Conservation (phyloP, 495 filamentous ascomycete species). For the Clohesyomyces aquaticus region DNA sequence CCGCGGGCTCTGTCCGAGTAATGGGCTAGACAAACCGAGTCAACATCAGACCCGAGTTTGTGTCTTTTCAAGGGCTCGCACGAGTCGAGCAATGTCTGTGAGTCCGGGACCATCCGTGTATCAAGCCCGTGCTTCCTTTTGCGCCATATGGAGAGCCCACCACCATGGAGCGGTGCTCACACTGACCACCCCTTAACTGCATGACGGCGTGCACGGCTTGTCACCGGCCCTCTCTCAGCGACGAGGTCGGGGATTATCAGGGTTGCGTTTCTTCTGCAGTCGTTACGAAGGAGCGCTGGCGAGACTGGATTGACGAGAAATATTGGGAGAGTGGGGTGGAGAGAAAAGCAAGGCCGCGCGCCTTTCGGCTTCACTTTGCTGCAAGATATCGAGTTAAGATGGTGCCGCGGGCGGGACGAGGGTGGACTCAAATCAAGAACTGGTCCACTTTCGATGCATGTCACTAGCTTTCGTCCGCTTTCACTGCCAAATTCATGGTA, state of each 20-base stretch:
- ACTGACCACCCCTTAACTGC: not conserved
- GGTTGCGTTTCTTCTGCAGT: not conserved
- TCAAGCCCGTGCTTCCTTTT: not conserved
- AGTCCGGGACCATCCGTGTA: conserved; percentile 3
- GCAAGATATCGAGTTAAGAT: too few species aligned
- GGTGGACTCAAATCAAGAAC: too few species aligned
- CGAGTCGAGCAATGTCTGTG: not conserved
- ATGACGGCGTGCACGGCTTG: not conserved
- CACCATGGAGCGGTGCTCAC: not conserved
- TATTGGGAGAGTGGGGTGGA: not conserved
- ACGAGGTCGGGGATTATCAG: too few species aligned
- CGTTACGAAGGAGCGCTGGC: not conserved
- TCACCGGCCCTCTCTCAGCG: not conserved
- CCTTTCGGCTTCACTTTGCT: too few species aligned
- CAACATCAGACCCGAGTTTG: not conserved
- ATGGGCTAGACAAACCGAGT: not conserved
- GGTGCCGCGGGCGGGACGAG: too few species aligned
- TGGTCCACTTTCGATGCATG: too few species aligned
- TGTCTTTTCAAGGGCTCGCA: not conserved
- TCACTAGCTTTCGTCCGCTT: too few species aligned
- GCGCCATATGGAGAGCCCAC: not conserved
- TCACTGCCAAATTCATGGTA: too few species aligned
- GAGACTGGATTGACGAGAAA: not conserved
- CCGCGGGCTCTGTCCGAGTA: not conserved
- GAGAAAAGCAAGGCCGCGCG: too few species aligned